Evolutionary conservation across 306 rosid genomes (phyloP).

Genomic region (Notholithocarpus densiflorus): DNA sequence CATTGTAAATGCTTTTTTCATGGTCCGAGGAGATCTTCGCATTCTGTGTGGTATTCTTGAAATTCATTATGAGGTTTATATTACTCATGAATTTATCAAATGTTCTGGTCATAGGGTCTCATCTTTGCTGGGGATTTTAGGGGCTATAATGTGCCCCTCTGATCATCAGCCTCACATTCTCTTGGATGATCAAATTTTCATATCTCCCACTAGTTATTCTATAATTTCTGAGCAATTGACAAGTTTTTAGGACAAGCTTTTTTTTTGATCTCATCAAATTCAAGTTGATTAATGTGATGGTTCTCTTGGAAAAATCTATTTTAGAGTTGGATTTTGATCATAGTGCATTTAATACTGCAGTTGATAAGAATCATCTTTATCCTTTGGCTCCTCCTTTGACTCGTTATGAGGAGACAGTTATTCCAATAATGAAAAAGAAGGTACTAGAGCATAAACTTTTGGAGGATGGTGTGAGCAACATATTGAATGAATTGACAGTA

Average conservation of each 20-base stretch:
- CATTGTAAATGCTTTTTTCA: background rate
- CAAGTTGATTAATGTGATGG: background rate
- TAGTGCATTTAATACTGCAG: slow-evolving; percentile 32
- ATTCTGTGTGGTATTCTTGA: background rate
- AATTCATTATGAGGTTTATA: background rate
- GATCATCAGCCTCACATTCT: background rate
- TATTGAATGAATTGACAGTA: slow-evolving; percentile 41
- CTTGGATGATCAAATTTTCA: background rate
- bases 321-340: background rate
- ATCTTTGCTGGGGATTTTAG: background rate
- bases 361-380: slow-evolving; percentile 49
- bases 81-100: background rate
- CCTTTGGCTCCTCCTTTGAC: slow-evolving; percentile 54
- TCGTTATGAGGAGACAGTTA: slow-evolving; percentile 40
- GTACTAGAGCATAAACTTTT: slow-evolving; percentile 34
- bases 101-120: background rate
- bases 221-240: background rate
- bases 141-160: background rate
- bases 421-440: slow-evolving; percentile 39
- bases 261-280: background rate
- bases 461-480: slow-evolving; percentile 37
- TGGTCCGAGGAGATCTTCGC: background rate
- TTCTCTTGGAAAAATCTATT: background rate
- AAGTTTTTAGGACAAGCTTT: background rate
- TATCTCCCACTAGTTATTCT: background rate